Evolutionary conservation across 495 filamentous ascomycete genomes (phyloP), one percentile per base, ranked within the genome.

Genomic region (Xylaria palmicola): DNA sequence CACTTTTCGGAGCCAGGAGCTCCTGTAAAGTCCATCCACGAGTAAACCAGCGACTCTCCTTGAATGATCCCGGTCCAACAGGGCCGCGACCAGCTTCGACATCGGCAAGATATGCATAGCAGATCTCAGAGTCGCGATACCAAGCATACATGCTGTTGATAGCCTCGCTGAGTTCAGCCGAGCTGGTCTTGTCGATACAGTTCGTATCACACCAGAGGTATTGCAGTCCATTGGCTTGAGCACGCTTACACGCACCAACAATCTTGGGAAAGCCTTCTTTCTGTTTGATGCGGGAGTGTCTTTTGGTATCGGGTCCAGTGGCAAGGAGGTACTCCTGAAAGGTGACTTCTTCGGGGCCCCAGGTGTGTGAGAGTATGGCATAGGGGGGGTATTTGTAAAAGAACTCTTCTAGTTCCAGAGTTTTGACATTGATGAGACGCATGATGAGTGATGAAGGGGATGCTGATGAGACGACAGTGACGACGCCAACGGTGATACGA

Each of bases 21-120:
- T 79, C 78, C 30, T 80, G 77, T 1, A 80, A 61, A 0, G 77
- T 80, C 77, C 76, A 80, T 0, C 77, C 78, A 15, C 76, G 65
- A 0, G 71, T 75, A 37, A 79, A 77, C 79, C 78, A 81, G 4
- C 69, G 54, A 49, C 73, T 75, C 13, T 72, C 54, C 1, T 58
- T 37, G 47, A 80, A 74, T 0, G 59, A 58, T 8, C 50, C 40
- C 1, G 52, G 63, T 15, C 27, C 26, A 6, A 24, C 41, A n/a
- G n/a, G n/a, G n/a, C n/a, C n/a, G n/a, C n/a, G n/a, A 29, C 32
- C 34, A 3, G n/a, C 29, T 26, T 51, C 20, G 1, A 78, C 66
- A 62, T 79, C 75, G 1, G 62, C 43, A 0, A 80, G 66, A 41
- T 72, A 74, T 0, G 64, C 75, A 59, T 75, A 79, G 55, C 77